Base-by-base conservation (phyloP, 352 stramenopile species). In the Globisporangium alternatum region DNA sequence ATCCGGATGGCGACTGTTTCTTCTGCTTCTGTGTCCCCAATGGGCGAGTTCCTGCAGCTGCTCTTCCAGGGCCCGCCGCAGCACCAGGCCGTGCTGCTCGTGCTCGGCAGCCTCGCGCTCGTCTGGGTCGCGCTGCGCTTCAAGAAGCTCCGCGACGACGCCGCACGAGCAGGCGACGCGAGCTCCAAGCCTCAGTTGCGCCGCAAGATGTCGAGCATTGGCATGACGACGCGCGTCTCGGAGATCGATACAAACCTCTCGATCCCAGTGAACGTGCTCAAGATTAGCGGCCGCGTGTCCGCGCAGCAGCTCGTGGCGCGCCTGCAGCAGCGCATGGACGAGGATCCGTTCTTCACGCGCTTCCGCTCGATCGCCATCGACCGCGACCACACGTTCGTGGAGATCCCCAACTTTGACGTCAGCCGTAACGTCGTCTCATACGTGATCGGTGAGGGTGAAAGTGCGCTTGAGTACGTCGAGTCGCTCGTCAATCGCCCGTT, bases 161-260 rank as follows among this genome's bases (percentile, higher is more conserved):
- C 58, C 80, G 43, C 59, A 53, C 10, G 44, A 61, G 37, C 65
- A 61, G n/a, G 44, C 45, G 54, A 28, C 45, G 45, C 12, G 31
- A 10, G n/a, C 19, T 39, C 2, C 62, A 69, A 65, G 53, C 68
- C 84, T 25, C 78, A 75, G 51, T 25, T 68, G n/a, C 45, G 55
- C 2, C 81, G 84, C 22, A 82, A 82, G 57, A 85, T 93, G 70
- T 86, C 74, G 22, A 89, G 75, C 67, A 90, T 91, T 35, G 85
- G 85, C 28, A 68, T 88, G 39, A 81, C 83, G 31, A 93, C 85
- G 56, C 70, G 90, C 5, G 72, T 90, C 21, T 86, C 82, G 13
- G 85, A 93, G 71, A 83, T 83, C 59, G 80, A 76, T 12, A 83
- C 82, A 15, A 93, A 93, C 71, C 66, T 88, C 60, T 91, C 82